Evolutionary conservation across 129 eudicot genomes (phyloP).

Genomic region (Dittrichia graveolens): DNA sequence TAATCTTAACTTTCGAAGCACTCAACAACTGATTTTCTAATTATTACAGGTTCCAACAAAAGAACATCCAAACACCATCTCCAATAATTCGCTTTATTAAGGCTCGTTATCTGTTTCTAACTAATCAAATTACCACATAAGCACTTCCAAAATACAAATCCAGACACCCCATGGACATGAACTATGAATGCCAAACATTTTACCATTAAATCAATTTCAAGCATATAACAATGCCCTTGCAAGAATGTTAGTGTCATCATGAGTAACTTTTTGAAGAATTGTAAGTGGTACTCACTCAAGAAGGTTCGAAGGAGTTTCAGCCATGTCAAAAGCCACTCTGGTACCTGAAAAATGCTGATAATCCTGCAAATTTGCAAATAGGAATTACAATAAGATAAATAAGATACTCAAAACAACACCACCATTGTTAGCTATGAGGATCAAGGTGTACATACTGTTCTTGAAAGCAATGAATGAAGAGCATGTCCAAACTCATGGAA

Average conservation of each 20-base stretch:
- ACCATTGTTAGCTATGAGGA: neutral
- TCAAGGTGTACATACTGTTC: slow-evolving; percentile 63
- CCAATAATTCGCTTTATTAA: neutral
- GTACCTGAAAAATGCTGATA: slow-evolving; percentile 98
- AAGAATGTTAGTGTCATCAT: neutral
- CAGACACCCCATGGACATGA: neutral
- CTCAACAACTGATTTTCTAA: neutral
- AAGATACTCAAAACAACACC: slow-evolving; percentile 12
- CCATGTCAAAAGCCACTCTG: slow-evolving; percentile 86
- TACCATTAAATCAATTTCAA: neutral
- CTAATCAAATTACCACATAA: neutral
- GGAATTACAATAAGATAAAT: slow-evolving; percentile 15
- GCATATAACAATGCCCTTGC: slow-evolving; percentile 8
- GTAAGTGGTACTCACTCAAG: slow-evolving; percentile 79
- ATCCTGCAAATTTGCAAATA: slow-evolving; percentile 57
- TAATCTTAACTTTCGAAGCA: neutral
- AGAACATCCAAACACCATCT: neutral
- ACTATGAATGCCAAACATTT: neutral
- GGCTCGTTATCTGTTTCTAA: neutral
- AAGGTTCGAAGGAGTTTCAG: slow-evolving; percentile 94
- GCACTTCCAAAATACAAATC: neutral
- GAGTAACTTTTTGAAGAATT: slow-evolving; percentile 12
- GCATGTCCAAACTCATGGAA: slow-evolving; percentile 99
- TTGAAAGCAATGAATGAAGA: slow-evolving; percentile 91
- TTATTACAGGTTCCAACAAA: neutral